Base-by-base conservation (phyloP, 441 rosid genomes). In the Arabidopsis lyrata region DNA sequence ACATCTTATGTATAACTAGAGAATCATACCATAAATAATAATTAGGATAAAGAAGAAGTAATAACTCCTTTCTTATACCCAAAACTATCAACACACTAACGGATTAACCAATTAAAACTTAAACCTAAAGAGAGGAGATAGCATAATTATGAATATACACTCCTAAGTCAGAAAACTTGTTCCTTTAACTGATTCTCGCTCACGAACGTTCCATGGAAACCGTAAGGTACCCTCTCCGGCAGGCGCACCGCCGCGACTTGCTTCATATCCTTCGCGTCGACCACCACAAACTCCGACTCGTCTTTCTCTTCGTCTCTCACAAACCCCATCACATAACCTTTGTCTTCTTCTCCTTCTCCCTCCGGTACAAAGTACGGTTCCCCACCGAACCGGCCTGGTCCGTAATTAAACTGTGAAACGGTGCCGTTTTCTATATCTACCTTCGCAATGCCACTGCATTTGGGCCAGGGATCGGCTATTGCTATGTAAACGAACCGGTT, bases 381-480 rank as follows among this genome's bases (percentile, higher is more conserved):
- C 0, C 95, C 95, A 0, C 95, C 97, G 34, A 72, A 91, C 57
- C 85, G 77, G n/a, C 76, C 60, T 5, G 32, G 70, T 2, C 93
- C 93, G 36, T 87, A 89, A 53, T 75, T 71, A 29, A 78, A 83
- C 44, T 80, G 56, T 0, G 68, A 68, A 59, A 80, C 85, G 55
- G 78, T 57, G 1, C 82, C 81, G 0, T 56, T 85, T 58, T 61
- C 72, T 14, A 88, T 42, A 72, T 91, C 90, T 6, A 91, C 88
- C 74, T 82, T 88, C 0, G 88, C 95, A 3, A 91, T 71, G 7
- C 97, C 97, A 8, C 76, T 47, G 55, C 88, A 83, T 80, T 68
- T 91, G 0, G 97, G 95, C 93, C 93, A 89, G 0, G 93, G 95
- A n/a, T 91, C 92, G 0, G 92, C 90, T 53, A 91, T 82, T 12